Percentiles rank a stretch among this genome's conserved stretches.
Evolutionary conservation across 768 basidiomycete genomes (phyloP).

Genomic region (Amanita inopinata): DNA sequence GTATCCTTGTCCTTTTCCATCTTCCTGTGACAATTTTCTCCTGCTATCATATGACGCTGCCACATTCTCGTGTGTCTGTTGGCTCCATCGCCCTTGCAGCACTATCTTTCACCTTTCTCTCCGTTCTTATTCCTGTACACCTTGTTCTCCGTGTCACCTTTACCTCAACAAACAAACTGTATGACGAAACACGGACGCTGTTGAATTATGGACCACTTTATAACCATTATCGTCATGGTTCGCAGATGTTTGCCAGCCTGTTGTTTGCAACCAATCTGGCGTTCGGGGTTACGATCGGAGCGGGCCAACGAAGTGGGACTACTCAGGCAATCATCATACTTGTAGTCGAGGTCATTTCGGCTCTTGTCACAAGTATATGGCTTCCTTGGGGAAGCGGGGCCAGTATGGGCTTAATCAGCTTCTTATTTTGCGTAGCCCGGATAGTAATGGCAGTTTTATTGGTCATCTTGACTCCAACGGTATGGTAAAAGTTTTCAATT

Average conservation of each 20-base stretch:
- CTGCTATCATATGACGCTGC: slow-evolving; percentile 71
- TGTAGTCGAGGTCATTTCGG: slow-evolving; percentile 78
- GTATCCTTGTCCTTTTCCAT: slow-evolving; percentile 87
- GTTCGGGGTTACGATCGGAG: slow-evolving; percentile 80
- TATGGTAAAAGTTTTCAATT: slow-evolving; percentile 29
- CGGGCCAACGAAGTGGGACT: slow-evolving; percentile 82
- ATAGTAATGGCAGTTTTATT: slow-evolving; percentile 86
- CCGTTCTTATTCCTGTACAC: slow-evolving; percentile 64
- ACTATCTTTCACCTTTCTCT: slow-evolving; percentile 72
- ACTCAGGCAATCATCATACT: slow-evolving; percentile 88
- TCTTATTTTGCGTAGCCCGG: slow-evolving; percentile 84
- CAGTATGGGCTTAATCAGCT: slow-evolving; percentile 93
- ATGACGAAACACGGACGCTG: slow-evolving; percentile 89
- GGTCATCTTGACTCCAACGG: slow-evolving; percentile 83
- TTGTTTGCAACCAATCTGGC: slow-evolving; percentile 76
- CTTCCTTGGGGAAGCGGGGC: slow-evolving; percentile 95
- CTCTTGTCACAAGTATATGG: slow-evolving; percentile 87
- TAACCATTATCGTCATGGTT: slow-evolving; percentile 88
- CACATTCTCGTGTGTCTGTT: slow-evolving; percentile 37
- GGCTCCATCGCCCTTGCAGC: slow-evolving; percentile 71
- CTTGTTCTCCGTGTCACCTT: slow-evolving; percentile 70
- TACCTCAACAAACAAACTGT: slow-evolving; percentile 82
- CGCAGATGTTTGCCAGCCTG: slow-evolving; percentile 78
- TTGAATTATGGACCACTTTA: slow-evolving; percentile 88
- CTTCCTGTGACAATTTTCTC: slow-evolving; percentile 91